Evolutionary conservation across 2,329 filamentous ascomycete genomes (phyloP), one percentile per base, ranked within the genome.

Genomic region (Diaporthe sp.): DNA sequence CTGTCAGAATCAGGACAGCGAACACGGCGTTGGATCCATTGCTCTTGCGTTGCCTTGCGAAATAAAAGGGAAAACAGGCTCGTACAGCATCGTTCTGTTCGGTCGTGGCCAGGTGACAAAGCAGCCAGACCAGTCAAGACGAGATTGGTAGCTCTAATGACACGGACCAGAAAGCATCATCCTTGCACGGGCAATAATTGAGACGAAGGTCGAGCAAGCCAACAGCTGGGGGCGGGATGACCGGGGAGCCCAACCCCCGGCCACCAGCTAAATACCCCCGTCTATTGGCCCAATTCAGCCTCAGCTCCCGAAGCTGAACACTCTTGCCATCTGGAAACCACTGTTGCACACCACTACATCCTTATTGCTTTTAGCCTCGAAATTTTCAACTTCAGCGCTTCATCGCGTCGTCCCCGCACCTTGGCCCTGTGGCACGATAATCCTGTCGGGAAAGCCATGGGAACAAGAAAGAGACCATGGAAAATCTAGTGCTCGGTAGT

Each of bases 81-180:
- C 51, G 8, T 51, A 51, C 19, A 53, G 32, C 63, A 39, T 68
- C 32, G 32, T 68, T 13, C 47, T 39, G 13, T 39, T 22, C 19
- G 63, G 4, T 10, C 8, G 27, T 32, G 59, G 32, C 47, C 25
- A 39, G 30, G 13, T n/a, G 13, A 22, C 19, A 22, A 50, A 10
- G 27, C 30, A 35, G 47, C 32, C 3, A 17, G n/a, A 7, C 63
- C 44, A 68, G 63, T 27, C 22, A 68, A 32, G 47, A 37, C 5
- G 44, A 3, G 50, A 47, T 22, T 25, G 22, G 44, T 4, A 37
- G 61, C 30, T 66, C 15, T 39, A 53, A 66, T 51, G 47, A 66
- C 47, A 51, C 44, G 63, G 47, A 32, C 42, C 30, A 66, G 44
- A 51, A 51, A 51, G 44, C 63, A 68, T 68, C n/a, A 68, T 68